These are phyloP conservation scores for Vitis hybrid DNA, from an alignment of 177 flowering plant genomes.

Conservation along the genomic window DNA sequence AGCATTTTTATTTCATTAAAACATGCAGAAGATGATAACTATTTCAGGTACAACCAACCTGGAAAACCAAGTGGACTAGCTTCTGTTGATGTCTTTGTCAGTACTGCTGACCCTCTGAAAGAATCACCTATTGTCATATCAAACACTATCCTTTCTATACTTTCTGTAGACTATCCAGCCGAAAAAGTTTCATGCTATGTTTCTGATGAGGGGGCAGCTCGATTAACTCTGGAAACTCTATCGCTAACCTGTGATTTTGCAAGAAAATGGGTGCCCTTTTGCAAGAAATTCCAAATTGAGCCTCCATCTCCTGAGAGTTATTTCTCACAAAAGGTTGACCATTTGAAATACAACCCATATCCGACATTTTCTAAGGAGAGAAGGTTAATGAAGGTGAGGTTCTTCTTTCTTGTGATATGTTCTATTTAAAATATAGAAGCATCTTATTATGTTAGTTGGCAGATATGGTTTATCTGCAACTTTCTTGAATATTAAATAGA, in stretches of 20 bases:
- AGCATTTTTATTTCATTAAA: too few relatives aligned
- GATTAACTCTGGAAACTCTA: constrained; percentile 63
- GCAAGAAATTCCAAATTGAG: constrained; percentile 57
- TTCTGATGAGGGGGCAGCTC: constrained; percentile 71
- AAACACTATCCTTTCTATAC: constrained; percentile 63
- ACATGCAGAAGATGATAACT: neutral
- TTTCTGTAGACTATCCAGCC: constrained; percentile 69
- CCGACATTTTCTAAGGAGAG: constrained; percentile 70
- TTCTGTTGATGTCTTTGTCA: constrained; percentile 68
- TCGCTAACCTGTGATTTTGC: constrained; percentile 70
- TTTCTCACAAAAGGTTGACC: constrained; percentile 52
- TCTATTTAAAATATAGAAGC: neutral
- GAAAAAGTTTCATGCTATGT: constrained; percentile 70
- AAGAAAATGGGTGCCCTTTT: constrained; percentile 64
- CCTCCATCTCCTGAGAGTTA: constrained; percentile 69
- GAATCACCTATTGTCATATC: constrained; percentile 72
- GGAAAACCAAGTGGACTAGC: constrained; percentile 78
- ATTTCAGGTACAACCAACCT: constrained; percentile 66
- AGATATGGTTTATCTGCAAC: too few relatives aligned
- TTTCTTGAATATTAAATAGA: too few relatives aligned
- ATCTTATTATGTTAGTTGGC: too few relatives aligned
- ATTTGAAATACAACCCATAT: constrained; percentile 53
- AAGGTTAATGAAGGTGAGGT: constrained; percentile 56
- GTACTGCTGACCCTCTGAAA: constrained; percentile 61
- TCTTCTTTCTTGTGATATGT: neutral